phyloP scores from a whole-genome alignment of 164 flowering plant genomes.

The Vitis cinerea region DNA sequence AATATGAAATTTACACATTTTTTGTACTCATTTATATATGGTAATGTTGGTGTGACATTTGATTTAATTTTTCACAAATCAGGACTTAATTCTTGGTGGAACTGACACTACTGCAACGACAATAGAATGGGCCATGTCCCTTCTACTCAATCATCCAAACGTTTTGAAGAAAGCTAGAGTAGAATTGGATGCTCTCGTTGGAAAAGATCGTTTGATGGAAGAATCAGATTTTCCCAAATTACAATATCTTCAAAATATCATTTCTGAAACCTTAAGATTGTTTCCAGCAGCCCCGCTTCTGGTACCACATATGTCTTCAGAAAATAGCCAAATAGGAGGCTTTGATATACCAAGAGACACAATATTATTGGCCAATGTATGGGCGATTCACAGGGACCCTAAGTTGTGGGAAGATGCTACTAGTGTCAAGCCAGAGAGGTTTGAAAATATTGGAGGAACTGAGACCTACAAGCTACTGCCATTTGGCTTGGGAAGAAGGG shows the following conservation, averaged over 20 bases:
- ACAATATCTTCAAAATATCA: not conserved
- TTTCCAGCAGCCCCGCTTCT: constrained; percentile 13
- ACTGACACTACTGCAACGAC: not conserved
- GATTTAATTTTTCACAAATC: not conserved
- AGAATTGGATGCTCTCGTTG: no score
- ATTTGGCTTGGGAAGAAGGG: constrained; percentile 12
- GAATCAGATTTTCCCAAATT: no score
- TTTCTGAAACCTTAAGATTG: constrained; percentile 1
- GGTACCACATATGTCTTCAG: constrained; percentile 6
- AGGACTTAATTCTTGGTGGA: not conserved
- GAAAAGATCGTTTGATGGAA: no score
- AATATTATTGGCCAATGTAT: constrained; percentile 1
- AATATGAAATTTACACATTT: no score
- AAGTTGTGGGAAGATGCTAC: constrained; percentile 10
- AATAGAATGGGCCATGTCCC: constrained; percentile 14
- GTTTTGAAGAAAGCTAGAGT: no score
- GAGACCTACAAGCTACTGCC: constrained; percentile 6
- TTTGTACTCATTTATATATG: no score
- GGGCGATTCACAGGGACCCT: constrained; percentile 3
- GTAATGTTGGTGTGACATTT: no score
- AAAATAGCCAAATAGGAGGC: constrained; percentile 1
- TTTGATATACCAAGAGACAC: constrained; percentile 8
- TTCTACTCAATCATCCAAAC: no score
- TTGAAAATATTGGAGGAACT: not conserved
- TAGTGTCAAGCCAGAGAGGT: constrained; percentile 10